Base-by-base conservation (phyloP, 2,329 filamentous ascomycete genomes). In the Pyrenochaeta sp. region DNA sequence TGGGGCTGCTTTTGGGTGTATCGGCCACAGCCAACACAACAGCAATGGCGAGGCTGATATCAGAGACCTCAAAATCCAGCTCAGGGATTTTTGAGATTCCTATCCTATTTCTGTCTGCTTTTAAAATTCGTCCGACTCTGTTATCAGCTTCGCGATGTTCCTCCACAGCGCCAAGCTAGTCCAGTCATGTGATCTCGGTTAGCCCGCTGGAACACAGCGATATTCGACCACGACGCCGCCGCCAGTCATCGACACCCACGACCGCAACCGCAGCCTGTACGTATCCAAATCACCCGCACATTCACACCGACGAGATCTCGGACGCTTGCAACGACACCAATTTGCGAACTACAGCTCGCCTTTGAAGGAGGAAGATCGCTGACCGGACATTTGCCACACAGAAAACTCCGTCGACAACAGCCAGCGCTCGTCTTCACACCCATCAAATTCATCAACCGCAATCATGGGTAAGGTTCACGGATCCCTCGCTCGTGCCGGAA, bases 391-490 rank as follows among this genome's bases (percentile, higher is more conserved):
- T 74, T 65, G 72, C 73, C 72, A 74, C 67, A 63, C 58, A 63
- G 56, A 64, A 51, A 67, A 60, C 60, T 45, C 54, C 57, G 54
- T 47, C 52, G 53, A 54, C 52, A 49, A 56, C 59, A 41, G 20
- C 21, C 39, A 41, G 39, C 39, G 39, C 39, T 41, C 39, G 39
- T 57, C 64, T 61, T 58, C 60, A 66, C 60, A 56, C 56, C 57
- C 66, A 60, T 64, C 64, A 60, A 62, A 64, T 56, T 62, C 63
- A 70, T 62, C 69, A 78, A 74, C 75, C 79, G 79, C 83, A 82
- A 90, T 80, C 81, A 93, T 94, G 90, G 90, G 90, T 85, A 94
- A 94, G 85, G 90, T 94, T 82, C 91, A 94, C 89, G 91, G 91
- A 81, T 95, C 91, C 79, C 90, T 95, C 82, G 91, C 91, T 81